Base-by-base conservation (phyloP, 2,329 filamentous ascomycete genomes). In the Rhexocercosporidium sp. region DNA sequence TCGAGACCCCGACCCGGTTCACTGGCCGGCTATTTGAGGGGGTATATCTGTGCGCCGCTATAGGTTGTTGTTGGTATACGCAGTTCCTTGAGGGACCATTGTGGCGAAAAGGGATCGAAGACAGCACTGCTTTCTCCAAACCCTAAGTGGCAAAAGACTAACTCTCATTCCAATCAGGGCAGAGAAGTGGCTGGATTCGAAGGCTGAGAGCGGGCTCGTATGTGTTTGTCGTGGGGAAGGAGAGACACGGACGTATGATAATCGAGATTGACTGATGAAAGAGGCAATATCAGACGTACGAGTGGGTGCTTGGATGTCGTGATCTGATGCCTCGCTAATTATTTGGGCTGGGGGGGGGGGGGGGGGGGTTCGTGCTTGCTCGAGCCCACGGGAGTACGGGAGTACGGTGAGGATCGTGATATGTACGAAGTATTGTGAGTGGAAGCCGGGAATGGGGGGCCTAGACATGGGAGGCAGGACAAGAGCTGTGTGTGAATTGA, bases 11-110 rank as follows among this genome's bases (percentile, higher is more conserved):
- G 29, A 25, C 51, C 12, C 20, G 29, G n/a, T 11, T 56, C 20
- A 37, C 18, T 56, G 31, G 9, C 37, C 27, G 16, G 51, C 51
- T 54, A 54, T 54, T 54, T 54, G 51, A 34, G 51, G 51, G 49
- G 18, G 27, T 54, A 18, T 34, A 54, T 31, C 51, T 54, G 51
- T 54, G 51, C 51, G 51, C 18, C 51, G 51, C 12, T 34, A 54
- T 34, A 56, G 29, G 53, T 34, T 56, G 53, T 56, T 37, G 53
- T 16, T 31, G 51, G 51, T 9, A 27, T 34, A 6, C 5, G 11
- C 22, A 14, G 22, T 49, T 49, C 46, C n/a, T 4, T 8, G 37
- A 31, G 25, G 25, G 27, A 34, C 9, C 53, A 39, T 39, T 20
- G 53, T 56, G 53, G 53, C 53, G 53, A 56, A 16, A 56, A 12